A percentile compares a stretch with the other conserved stretches of the same genome.
Evolutionary conservation across 1,284 basidiomycete genomes (phyloP).

Genomic region (Trametes pubescens): DNA sequence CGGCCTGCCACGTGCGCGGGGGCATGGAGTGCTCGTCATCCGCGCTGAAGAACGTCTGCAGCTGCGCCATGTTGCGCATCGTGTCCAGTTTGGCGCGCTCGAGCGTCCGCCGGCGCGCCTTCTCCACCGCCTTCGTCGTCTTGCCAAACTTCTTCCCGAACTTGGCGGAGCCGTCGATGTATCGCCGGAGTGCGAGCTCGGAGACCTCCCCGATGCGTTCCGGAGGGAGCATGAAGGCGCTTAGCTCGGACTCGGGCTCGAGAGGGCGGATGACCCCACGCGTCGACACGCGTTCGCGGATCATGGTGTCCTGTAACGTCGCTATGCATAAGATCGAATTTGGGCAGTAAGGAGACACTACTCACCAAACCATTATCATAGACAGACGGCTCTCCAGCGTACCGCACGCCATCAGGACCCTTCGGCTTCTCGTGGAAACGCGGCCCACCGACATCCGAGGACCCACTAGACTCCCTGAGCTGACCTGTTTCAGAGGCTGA

Average conservation of each 20-base stretch:
- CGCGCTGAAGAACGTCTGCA: constrained; percentile 49
- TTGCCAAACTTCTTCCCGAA: constrained; percentile 72
- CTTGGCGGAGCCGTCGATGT: constrained; percentile 61
- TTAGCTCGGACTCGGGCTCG: constrained; percentile 60
- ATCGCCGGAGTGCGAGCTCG: constrained; percentile 70
- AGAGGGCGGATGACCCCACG: constrained; percentile 65
- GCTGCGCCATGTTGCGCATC: constrained; percentile 53
- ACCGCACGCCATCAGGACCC: constrained; percentile 43
- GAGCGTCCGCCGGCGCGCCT: constrained; percentile 64
- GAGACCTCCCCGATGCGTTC: constrained; percentile 77
- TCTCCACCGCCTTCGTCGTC: constrained; percentile 64
- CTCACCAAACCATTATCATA: constrained; percentile 63
- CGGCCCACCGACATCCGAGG: constrained; percentile 57
- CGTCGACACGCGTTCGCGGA: constrained; percentile 74
- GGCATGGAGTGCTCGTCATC: constrained; percentile 6
- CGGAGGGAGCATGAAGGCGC: constrained; percentile 57
- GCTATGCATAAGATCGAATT: not conserved
- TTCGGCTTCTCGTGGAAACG: constrained; percentile 47
- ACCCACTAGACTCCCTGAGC: constrained; percentile 21
- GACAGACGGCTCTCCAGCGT: constrained; percentile 72
- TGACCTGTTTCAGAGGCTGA: not conserved
- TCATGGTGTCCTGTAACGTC: constrained; percentile 58
- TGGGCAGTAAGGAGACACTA: not conserved
- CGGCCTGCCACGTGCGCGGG: not conserved
- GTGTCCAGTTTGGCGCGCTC: constrained; percentile 67